phyloP scores from a whole-genome alignment of 1,284 basidiomycete genomes.

The Sphagnurus paluster region DNA sequence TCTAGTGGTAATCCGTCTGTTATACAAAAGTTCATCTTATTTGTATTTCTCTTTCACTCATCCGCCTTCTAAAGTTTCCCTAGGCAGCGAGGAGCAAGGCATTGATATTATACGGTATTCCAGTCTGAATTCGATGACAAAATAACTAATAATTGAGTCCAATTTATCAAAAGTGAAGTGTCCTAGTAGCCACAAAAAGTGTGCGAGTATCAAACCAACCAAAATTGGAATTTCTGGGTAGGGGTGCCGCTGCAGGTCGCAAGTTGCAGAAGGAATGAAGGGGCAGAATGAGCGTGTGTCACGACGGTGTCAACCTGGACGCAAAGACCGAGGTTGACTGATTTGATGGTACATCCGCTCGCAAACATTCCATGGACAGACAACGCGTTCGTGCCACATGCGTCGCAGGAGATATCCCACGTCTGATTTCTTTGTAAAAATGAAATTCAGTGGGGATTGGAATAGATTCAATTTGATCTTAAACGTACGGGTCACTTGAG shows the following conservation, averaged over 20 bases:
- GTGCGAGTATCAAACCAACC: slow-evolving; percentile 6
- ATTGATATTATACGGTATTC: too few species aligned
- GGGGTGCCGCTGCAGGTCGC: slow-evolving; percentile 2
- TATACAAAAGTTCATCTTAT: too few species aligned
- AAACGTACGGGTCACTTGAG: slow-evolving; percentile 9
- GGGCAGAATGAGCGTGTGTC: slow-evolving; percentile 5
- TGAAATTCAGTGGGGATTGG: not conserved
- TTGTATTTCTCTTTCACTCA: too few species aligned
- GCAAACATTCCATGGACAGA: slow-evolving; percentile 12
- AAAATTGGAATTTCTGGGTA: slow-evolving; percentile 13
- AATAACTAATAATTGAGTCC: not conserved
- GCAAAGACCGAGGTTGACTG: slow-evolving; percentile 8
- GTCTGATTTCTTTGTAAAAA: slow-evolving; percentile 9
- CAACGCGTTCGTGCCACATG: slow-evolving; percentile 12
- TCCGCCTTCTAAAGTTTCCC: too few species aligned
- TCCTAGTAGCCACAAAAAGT: not conserved
- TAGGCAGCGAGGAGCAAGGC: too few species aligned
- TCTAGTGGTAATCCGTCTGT: too few species aligned
- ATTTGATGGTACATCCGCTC: slow-evolving; percentile 11
- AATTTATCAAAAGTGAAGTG: not conserved
- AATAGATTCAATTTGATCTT: not conserved
- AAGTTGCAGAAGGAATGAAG: slow-evolving; percentile 12
- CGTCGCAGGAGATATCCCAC: slow-evolving; percentile 13
- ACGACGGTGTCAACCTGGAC: slow-evolving; percentile 10
- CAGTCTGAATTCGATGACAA: too few species aligned